phyloP scores from a whole-genome alignment of 306 rosid species.

The Cucurbita pepo region DNA sequence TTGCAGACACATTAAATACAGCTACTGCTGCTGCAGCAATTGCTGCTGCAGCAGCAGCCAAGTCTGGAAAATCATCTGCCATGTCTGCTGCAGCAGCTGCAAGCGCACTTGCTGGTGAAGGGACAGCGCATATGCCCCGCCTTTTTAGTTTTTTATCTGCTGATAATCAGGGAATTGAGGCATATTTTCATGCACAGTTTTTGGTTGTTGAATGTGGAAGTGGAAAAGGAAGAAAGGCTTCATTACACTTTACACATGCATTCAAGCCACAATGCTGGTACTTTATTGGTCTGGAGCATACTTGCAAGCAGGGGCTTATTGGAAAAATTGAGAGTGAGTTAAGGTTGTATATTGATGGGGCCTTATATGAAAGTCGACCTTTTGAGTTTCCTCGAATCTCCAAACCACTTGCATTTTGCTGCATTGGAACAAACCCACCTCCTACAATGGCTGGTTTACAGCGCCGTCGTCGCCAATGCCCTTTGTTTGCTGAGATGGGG shows the following conservation, averaged over 20 bases:
- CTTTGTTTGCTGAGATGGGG: conserved; percentile 98
- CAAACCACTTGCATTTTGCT: conserved; percentile 92
- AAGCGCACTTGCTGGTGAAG: conserved; percentile 98
- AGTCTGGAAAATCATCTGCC: conserved; percentile 91
- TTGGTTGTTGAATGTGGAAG: conserved; percentile 82
- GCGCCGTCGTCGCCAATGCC: conserved; percentile 97
- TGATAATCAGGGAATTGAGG: conserved; percentile 96
- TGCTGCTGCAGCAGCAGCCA: conserved; percentile 95
- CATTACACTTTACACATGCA: conserved; percentile 89
- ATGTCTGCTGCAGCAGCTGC: conserved; percentile 99
- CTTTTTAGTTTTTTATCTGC: conserved; percentile 86
- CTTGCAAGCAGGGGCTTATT: conserved; percentile 62
- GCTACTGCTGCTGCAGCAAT: conserved; percentile 99
- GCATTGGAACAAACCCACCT: conserved; percentile 99
- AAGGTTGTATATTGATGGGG: conserved; percentile 75
- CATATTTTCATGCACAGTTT: conserved; percentile 95
- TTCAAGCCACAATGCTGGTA: conserved; percentile 99
- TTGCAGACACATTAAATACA: conserved; percentile 84
- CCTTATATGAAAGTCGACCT: conserved; percentile 78
- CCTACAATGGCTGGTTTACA: conserved; percentile 99
- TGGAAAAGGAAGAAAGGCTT: conserved; percentile 90
- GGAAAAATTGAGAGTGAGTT: conserved; percentile 84
- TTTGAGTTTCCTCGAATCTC: conserved; percentile 89
- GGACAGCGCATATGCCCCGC: conserved; percentile 95
- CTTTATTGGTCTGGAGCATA: conserved; percentile 85